These are phyloP conservation scores for Alternaria infectoria DNA, from an alignment of 2,329 filamentous ascomycete genomes.

Conservation along the genomic window DNA sequence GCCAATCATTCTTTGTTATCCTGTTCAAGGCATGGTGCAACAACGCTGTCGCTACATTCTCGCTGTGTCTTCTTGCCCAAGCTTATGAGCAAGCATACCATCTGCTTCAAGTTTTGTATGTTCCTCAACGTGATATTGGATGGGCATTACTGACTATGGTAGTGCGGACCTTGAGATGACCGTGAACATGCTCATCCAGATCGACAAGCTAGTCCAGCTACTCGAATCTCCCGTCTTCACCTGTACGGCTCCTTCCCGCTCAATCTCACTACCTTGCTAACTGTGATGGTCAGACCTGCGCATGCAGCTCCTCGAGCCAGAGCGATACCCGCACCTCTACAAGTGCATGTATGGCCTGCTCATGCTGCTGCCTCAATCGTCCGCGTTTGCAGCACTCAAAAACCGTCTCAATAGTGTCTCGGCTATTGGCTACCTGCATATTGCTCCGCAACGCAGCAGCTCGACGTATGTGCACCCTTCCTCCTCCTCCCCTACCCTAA, in stretches of 20 bases:
- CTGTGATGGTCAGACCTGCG: slow-evolving; percentile 71
- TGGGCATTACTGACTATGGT: slow-evolving; percentile 29
- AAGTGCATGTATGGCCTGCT: slow-evolving; percentile 96
- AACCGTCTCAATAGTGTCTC: slow-evolving; percentile 97
- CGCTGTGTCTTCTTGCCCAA: slow-evolving; percentile 90
- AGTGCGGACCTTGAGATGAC: slow-evolving; percentile 98
- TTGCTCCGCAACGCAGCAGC: slow-evolving; percentile 71
- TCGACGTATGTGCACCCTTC: slow-evolving; percentile 64
- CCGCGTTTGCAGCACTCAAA: slow-evolving; percentile 93
- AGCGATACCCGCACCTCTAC: slow-evolving; percentile 93
- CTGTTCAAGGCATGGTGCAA: slow-evolving; percentile 98
- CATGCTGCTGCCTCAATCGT: slow-evolving; percentile 98
- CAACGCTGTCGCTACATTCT: slow-evolving; percentile 97
- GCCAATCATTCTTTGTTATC: slow-evolving; percentile 92
- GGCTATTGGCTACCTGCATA: slow-evolving; percentile 93
- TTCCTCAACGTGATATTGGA: not conserved
- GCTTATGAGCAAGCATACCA: slow-evolving; percentile 99
- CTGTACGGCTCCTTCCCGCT: no score
- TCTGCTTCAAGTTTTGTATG: slow-evolving; percentile 90
- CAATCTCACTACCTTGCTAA: no score
- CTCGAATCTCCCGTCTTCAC: slow-evolving; percentile 98
- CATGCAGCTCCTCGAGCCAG: slow-evolving; percentile 91
- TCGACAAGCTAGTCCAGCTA: slow-evolving; percentile 96
- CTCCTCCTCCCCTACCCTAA: slow-evolving; percentile 43
- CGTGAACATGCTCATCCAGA: slow-evolving; percentile 97